phyloP scores from a whole-genome alignment of 2,329 filamentous ascomycete genomes.

The Cyclaneusma minus region DNA sequence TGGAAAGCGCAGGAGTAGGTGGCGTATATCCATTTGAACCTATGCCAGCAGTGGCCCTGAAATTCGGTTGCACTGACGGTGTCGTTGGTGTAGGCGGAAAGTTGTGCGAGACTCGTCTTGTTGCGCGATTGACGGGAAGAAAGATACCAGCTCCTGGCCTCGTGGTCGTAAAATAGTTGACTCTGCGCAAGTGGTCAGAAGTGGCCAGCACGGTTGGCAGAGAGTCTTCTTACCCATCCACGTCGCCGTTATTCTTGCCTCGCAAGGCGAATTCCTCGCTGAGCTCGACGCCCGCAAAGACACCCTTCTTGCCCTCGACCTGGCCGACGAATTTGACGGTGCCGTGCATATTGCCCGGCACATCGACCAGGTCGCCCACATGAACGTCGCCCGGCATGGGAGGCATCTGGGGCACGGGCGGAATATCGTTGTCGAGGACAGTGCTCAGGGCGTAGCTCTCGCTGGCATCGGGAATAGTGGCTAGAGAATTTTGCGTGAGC shows the following conservation, averaged over 20 bases:
- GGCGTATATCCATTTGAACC: conserved; percentile 44
- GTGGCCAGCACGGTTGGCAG: conserved; percentile 6
- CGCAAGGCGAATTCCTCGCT: conserved; percentile 62
- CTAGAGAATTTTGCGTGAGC: conserved; percentile 46
- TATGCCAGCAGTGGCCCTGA: conserved; percentile 24
- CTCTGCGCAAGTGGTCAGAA: conserved; percentile 24
- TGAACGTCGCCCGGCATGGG: conserved; percentile 38
- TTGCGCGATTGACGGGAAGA: conserved; percentile 69
- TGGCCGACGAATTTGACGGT: conserved; percentile 76
- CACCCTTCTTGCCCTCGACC: conserved; percentile 78
- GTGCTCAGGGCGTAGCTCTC: conserved; percentile 45
- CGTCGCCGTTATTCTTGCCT: conserved; percentile 93
- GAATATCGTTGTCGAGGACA: conserved; percentile 27
- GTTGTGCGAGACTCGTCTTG: conserved; percentile 45
- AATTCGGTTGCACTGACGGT: conserved; percentile 33
- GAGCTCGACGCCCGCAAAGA: conserved; percentile 86
- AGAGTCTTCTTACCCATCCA: conserved; percentile 58
- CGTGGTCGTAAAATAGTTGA: conserved; percentile 69
- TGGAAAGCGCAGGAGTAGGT: conserved; percentile 49
- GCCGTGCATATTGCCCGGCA: conserved; percentile 85
- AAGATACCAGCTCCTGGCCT: conserved; percentile 82
- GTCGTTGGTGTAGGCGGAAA: conserved; percentile 55
- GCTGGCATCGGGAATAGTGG: conserved; percentile 50
- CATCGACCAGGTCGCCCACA: conserved; percentile 75
- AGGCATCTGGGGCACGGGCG: conserved; percentile 33